These are phyloP conservation scores for Phytophthora sansomeana DNA, from an alignment of 352 stramenopile species.

Conservation along the genomic window DNA sequence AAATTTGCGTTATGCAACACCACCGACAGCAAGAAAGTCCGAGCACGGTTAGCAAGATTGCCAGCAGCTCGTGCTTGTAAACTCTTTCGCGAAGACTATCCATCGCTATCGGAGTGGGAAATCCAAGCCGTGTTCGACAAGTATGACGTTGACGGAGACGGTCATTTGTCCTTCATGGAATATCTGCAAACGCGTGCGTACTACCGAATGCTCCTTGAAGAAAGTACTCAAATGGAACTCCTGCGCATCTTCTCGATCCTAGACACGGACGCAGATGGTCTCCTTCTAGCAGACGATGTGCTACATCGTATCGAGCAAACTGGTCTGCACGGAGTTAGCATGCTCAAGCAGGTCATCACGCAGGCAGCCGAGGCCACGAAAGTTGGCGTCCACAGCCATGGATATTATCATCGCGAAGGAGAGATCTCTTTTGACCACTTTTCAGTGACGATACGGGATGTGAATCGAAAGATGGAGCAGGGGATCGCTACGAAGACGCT, in stretches of 20 bases:
- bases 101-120: constrained; percentile 67
- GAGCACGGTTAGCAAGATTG: constrained; percentile 40
- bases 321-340: constrained; percentile 43
- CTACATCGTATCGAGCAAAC: constrained; percentile 61
- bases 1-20: constrained; percentile 63
- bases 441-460: constrained; percentile 55
- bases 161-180: constrained; percentile 60
- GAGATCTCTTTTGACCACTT: constrained; percentile 82
- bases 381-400: constrained; percentile 16
- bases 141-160: constrained; percentile 69
- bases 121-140: constrained; percentile 63
- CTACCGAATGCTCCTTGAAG: constrained; percentile 61
- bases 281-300: constrained; percentile 59
- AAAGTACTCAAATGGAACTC: constrained; percentile 61
- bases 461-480: constrained; percentile 72
- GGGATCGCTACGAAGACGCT: constrained; percentile 69
- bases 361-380: constrained; percentile 58
- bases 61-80: constrained; percentile 53
- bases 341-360: constrained; percentile 60
- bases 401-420: constrained; percentile 42
- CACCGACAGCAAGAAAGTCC: constrained; percentile 36
- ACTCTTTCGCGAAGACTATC: constrained; percentile 73
- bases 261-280: constrained; percentile 65
- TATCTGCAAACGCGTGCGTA: constrained; percentile 68
- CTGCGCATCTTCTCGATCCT: constrained; percentile 72